A percentile compares a stretch with the other conserved stretches of the same genome.
These are phyloP conservation scores for Pezicula rhizophila DNA, from an alignment of 2,329 filamentous ascomycete genomes.

Conservation along the genomic window DNA sequence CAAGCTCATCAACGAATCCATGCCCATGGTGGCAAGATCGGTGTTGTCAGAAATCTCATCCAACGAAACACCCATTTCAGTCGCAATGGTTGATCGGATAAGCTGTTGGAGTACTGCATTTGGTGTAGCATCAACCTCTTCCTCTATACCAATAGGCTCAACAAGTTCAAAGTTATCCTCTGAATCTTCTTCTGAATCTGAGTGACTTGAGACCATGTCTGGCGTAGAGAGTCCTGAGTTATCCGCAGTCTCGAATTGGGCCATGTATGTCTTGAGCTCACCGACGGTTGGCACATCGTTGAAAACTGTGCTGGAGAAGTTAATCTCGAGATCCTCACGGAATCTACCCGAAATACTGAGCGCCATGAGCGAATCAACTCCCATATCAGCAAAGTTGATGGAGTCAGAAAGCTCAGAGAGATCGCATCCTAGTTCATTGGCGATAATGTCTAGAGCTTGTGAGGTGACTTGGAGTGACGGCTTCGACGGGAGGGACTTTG, in stretches of 20 bases:
- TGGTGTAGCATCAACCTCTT: slow-evolving; percentile 38
- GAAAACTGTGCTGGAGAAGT: slow-evolving; percentile 45
- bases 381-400: slow-evolving; percentile 47
- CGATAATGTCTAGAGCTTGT: slow-evolving; percentile 48
- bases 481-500: neutral
- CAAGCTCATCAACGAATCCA: slow-evolving; percentile 52
- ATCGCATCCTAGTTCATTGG: slow-evolving; percentile 46
- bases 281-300: slow-evolving; percentile 11
- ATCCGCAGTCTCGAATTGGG: slow-evolving; percentile 26
- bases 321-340: slow-evolving; percentile 48
- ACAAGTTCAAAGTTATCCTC: slow-evolving; percentile 46
- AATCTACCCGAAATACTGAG: slow-evolving; percentile 51
- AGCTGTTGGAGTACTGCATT: slow-evolving; percentile 44
- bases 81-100: slow-evolving; percentile 53
- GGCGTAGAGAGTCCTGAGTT: slow-evolving; percentile 5
- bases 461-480: neutral
- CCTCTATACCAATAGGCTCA: slow-evolving; percentile 35
- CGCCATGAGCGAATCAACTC: slow-evolving; percentile 53
- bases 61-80: slow-evolving; percentile 46
- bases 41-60: slow-evolving; percentile 50
- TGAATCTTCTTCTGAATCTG: slow-evolving; percentile 25
- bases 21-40: slow-evolving; percentile 47
- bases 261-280: slow-evolving; percentile 37
- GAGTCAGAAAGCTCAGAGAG: slow-evolving; percentile 49
- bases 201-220: slow-evolving; percentile 6